Evolutionary conservation across 208 protist species (phyloP).

Genomic region (Wallacemonas sp.): DNA sequence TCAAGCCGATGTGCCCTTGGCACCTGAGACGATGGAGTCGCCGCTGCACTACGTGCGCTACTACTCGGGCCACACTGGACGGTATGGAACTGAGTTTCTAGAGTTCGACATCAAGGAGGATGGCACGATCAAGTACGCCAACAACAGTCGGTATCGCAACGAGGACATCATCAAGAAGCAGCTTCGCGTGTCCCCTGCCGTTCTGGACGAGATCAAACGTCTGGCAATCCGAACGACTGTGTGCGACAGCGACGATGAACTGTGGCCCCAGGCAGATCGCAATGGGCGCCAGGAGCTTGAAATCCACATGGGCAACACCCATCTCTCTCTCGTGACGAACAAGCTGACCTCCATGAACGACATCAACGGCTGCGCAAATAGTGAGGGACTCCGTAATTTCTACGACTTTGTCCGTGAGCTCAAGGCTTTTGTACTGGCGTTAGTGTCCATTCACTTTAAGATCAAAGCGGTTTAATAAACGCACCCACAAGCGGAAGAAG

Average conservation of each 20-base stretch:
- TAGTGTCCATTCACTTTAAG: constrained; percentile 90
- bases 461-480: constrained; percentile 68
- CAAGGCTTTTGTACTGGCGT: constrained; percentile 73
- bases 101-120: constrained; percentile 85
- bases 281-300: constrained; percentile 90
- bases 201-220: constrained; percentile 77
- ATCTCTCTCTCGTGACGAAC: constrained; percentile 89
- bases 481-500: neutral
- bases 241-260: constrained; percentile 77
- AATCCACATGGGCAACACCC: constrained; percentile 83
- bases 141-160: constrained; percentile 90
- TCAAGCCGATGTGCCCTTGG: neutral
- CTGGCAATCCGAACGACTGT: constrained; percentile 65
- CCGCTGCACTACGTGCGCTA: constrained; percentile 83
- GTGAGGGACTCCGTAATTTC: constrained; percentile 59
- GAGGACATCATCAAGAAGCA: constrained; percentile 92
- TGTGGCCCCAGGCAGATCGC: constrained; percentile 83
- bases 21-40: constrained; percentile 67
- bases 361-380: constrained; percentile 49
- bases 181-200: constrained; percentile 60
- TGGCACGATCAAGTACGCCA: constrained; percentile 84
- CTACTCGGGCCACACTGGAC: constrained; percentile 84
- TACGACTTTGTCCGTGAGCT: constrained; percentile 86
- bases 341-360: constrained; percentile 84
- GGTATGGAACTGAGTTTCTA: constrained; percentile 90